These are phyloP conservation scores for Irpex rosettiformis DNA, from an alignment of 1,284 basidiomycete genomes.

Conservation along the genomic window DNA sequence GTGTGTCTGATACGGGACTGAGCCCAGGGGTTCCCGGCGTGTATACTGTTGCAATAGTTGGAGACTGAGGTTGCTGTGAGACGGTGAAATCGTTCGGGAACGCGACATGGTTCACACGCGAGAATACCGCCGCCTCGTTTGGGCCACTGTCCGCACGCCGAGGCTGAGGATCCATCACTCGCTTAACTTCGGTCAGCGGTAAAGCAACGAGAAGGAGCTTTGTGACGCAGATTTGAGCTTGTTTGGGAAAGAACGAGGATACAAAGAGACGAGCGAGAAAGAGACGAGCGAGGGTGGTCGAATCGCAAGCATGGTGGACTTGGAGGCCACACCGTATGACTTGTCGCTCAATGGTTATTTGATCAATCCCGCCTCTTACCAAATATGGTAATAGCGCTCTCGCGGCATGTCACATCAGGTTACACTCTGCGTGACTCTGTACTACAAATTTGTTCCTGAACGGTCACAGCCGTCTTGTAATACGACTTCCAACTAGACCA, in stretches of 20 bases:
- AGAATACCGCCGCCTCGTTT: not conserved
- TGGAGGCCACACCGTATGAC: not conserved
- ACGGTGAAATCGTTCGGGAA: not conserved
- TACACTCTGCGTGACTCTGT: too few species aligned
- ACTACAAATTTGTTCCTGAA: too few species aligned
- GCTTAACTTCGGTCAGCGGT: not conserved
- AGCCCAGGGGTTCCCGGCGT: not conserved
- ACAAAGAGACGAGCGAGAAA: not conserved
- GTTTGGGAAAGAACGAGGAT: not conserved
- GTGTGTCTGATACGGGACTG: not conserved
- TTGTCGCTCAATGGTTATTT: not conserved
- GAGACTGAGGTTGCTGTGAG: not conserved
- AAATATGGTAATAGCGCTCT: not conserved
- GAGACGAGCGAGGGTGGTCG: not conserved
- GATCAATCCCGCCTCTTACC: not conserved
- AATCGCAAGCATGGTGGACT: not conserved
- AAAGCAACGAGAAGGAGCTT: not conserved
- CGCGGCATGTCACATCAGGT: not conserved
- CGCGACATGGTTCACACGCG: not conserved
- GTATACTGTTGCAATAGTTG: not conserved
- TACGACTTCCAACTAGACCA: too few species aligned
- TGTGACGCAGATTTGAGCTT: not conserved
- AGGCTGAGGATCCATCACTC: not conserved
- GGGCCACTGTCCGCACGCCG: not conserved
- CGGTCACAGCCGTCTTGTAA: too few species aligned